phyloP scores from a whole-genome alignment of 164 flowering plant genomes.

The Litsea cubeba region DNA sequence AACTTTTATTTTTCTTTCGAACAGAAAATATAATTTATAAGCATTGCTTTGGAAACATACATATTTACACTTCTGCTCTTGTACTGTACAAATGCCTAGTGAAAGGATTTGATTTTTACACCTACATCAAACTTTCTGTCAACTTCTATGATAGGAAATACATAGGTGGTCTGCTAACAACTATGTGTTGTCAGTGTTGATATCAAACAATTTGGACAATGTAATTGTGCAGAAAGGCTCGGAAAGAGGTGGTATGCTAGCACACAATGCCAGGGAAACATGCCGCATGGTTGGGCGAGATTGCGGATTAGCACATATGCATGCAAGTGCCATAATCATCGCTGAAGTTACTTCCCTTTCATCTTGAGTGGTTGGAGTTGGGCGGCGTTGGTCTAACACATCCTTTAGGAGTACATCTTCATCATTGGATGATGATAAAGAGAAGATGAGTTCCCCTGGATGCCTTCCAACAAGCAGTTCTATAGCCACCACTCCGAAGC shows the following conservation, averaged over 20 bases:
- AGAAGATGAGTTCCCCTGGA: constrained; percentile 15
- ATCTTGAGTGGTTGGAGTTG: constrained; percentile 37
- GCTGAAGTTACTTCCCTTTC: constrained; percentile 44
- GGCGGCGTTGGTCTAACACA: constrained; percentile 25
- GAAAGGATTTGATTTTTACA: background rate
- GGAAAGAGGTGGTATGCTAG: constrained; percentile 15
- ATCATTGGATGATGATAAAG: background rate
- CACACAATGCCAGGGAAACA: constrained; percentile 40
- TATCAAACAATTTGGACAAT: constrained; percentile 15
- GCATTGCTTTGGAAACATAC: background rate
- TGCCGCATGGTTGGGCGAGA: constrained; percentile 57
- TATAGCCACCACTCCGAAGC: constrained; percentile 23
- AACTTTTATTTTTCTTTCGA: background rate
- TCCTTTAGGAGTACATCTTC: background rate
- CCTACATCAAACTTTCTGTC: background rate
- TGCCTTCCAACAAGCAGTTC: constrained; percentile 23
- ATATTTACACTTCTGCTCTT: background rate
- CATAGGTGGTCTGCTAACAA: background rate
- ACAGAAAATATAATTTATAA: background rate
- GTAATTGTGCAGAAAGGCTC: constrained; percentile 24
- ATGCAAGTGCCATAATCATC: constrained; percentile 41
- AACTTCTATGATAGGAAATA: background rate
- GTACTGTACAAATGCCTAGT: background rate
- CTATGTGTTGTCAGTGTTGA: background rate
- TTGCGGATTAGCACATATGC: constrained; percentile 40